Conservation (phyloP, 352 stramenopile genomes). For the Globisporangium paroecandrum region DNA sequence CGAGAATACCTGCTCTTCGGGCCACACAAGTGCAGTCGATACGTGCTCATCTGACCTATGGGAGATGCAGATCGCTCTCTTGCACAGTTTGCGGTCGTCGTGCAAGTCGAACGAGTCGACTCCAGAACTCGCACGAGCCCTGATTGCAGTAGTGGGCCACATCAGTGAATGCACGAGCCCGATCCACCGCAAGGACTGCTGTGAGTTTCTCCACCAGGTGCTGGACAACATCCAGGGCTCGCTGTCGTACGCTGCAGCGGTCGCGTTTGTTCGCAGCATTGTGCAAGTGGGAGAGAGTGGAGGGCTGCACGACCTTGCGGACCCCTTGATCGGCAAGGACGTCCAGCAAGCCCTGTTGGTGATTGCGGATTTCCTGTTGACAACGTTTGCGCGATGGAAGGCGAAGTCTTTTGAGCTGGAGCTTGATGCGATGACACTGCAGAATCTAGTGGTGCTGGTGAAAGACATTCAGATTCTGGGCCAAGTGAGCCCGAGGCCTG, state of each 20-base stretch:
- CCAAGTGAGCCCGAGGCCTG: neutral
- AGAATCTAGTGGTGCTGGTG: constrained; percentile 38
- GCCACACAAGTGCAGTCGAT: neutral
- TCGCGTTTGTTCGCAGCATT: constrained; percentile 35
- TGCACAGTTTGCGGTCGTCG: constrained; percentile 42
- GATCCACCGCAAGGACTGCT: constrained; percentile 41
- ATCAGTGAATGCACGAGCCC: constrained; percentile 30
- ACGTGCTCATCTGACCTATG: constrained; percentile 28
- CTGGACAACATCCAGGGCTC: constrained; percentile 35
- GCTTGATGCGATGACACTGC: constrained; percentile 39
- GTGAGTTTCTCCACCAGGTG: constrained; percentile 39
- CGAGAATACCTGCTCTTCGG: neutral
- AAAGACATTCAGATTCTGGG: constrained; percentile 44
- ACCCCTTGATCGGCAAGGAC: constrained; percentile 22
- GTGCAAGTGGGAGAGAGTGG: constrained; percentile 23
- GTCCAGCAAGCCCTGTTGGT: constrained; percentile 24
- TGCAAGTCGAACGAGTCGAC: constrained; percentile 44
- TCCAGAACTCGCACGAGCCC: constrained; percentile 31
- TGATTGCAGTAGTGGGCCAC: constrained; percentile 48
- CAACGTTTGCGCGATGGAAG: constrained; percentile 27
- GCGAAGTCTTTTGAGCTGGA: constrained; percentile 16
- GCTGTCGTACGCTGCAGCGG: constrained; percentile 34
- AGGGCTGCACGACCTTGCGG: constrained; percentile 21
- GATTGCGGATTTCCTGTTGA: constrained; percentile 31
- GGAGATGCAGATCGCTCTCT: constrained; percentile 39